Evolutionary conservation across 148 eudicot species (phyloP).

Genomic region (Euryodendron excelsum): DNA sequence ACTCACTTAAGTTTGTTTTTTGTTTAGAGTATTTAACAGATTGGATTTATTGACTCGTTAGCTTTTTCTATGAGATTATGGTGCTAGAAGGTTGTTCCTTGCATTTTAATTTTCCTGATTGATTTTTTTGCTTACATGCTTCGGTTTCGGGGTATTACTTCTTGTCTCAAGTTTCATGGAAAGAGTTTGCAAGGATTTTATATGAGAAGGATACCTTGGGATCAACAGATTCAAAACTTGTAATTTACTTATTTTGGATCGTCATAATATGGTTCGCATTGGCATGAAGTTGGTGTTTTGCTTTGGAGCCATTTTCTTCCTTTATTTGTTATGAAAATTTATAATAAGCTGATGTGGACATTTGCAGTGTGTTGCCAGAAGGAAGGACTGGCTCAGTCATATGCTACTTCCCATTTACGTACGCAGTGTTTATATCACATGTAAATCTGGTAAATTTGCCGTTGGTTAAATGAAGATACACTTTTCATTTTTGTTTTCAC

Average conservation of each 20-base stretch:
- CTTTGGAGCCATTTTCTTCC: not conserved
- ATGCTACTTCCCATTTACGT: slow-evolving; percentile 52
- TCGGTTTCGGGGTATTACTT: slow-evolving; percentile 68
- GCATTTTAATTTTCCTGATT: slow-evolving; percentile 1
- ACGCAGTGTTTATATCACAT: slow-evolving; percentile 38
- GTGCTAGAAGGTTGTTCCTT: slow-evolving; percentile 17
- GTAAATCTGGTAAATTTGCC: slow-evolving; percentile 34
- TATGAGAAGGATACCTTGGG: slow-evolving; percentile 80
- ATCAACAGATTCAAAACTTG: slow-evolving; percentile 80
- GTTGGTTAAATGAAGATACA: not conserved
- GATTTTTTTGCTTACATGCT: slow-evolving; percentile 11
- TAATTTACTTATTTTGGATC: slow-evolving; percentile 33
- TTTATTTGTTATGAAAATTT: slow-evolving; percentile 12
- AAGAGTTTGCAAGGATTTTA: slow-evolving; percentile 59
- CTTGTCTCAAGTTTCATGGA: slow-evolving; percentile 63
- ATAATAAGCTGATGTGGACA: slow-evolving; percentile 37
- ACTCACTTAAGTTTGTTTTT: too few species aligned
- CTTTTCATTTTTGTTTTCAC: slow-evolving; percentile 6
- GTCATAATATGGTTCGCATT: slow-evolving; percentile 9
- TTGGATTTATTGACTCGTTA: slow-evolving; percentile 64
- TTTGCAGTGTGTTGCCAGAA: slow-evolving; percentile 57
- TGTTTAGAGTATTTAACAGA: too few species aligned
- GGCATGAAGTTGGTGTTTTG: not conserved
- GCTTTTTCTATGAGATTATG: slow-evolving; percentile 67
- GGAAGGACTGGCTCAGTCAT: slow-evolving; percentile 70